Percentiles rank a stretch among this genome's conserved stretches.
Conservation (phyloP, 768 basidiomycete genomes). For the Suillus plorans region DNA sequence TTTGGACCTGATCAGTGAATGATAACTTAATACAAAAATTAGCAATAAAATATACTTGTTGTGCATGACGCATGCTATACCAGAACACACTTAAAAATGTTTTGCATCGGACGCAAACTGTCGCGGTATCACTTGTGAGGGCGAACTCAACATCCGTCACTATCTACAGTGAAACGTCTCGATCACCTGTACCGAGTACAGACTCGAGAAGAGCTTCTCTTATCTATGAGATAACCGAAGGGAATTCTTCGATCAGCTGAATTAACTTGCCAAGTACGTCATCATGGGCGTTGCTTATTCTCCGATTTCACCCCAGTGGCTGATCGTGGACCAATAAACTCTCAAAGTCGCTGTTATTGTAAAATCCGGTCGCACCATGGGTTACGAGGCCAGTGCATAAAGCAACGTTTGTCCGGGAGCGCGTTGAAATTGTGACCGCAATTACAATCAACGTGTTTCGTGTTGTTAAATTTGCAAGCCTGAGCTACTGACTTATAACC, state of each 20-base stretch:
- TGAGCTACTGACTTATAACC: background rate
- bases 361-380: background rate
- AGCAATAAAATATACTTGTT: background rate
- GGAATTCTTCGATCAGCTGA: background rate
- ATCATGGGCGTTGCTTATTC: background rate
- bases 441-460: background rate
- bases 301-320: background rate
- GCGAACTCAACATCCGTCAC: background rate
- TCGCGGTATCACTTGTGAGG: background rate
- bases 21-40: background rate
- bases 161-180: background rate
- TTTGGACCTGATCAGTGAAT: background rate
- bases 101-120: background rate
- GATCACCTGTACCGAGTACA: background rate
- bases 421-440: background rate
- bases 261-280: background rate
- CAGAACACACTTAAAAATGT: background rate
- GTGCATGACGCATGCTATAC: background rate
- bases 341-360: background rate
- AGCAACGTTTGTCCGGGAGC: background rate
- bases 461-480: background rate
- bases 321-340: background rate
- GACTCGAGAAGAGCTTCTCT: background rate
- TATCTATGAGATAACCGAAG: background rate
- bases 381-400: background rate